Conservation (phyloP, 257 asterid genomes). For the Nemophila menziesii region DNA sequence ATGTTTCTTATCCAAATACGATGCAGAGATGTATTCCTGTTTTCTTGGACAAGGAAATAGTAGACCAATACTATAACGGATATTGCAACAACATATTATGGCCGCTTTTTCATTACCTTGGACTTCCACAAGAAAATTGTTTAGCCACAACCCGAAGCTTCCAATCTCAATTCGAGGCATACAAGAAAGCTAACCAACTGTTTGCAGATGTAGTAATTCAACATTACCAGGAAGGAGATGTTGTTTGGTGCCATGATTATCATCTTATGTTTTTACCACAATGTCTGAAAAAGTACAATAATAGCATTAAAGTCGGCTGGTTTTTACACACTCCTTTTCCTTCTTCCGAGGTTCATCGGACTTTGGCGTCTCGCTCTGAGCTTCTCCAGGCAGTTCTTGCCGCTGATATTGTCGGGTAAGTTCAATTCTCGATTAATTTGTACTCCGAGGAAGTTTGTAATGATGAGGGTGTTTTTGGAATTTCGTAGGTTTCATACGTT, state of each 20-base stretch:
- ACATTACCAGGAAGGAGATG: conserved; percentile 80
- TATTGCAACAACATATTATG: conserved; percentile 84
- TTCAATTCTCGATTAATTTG: not conserved
- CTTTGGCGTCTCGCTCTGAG: conserved; percentile 83
- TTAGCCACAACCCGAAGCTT: conserved; percentile 87
- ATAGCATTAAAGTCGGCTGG: conserved; percentile 90
- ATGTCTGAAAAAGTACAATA: conserved; percentile 59
- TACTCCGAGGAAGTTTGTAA: no score
- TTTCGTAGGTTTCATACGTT: conserved; percentile 80
- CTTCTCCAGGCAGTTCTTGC: conserved; percentile 70
- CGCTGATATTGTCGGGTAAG: conserved; percentile 91
- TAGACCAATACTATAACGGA: conserved; percentile 88
- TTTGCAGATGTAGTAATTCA: conserved; percentile 78
- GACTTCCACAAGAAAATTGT: conserved; percentile 93
- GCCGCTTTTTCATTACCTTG: conserved; percentile 89
- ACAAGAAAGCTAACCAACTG: conserved; percentile 78
- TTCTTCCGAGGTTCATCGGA: conserved; percentile 87
- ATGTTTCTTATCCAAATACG: no score
- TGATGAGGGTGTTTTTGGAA: conserved; percentile 16
- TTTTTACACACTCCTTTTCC: conserved; percentile 94
- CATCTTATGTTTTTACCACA: conserved; percentile 91
- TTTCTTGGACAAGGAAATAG: conserved; percentile 80
- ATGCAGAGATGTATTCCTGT: conserved; percentile 89
- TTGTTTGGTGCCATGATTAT: conserved; percentile 93
- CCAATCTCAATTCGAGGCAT: conserved; percentile 81